Percentiles rank a stretch among this genome's conserved stretches.
Evolutionary conservation across 441 rosid species (phyloP).

Genomic region (Lepidium campestre): DNA sequence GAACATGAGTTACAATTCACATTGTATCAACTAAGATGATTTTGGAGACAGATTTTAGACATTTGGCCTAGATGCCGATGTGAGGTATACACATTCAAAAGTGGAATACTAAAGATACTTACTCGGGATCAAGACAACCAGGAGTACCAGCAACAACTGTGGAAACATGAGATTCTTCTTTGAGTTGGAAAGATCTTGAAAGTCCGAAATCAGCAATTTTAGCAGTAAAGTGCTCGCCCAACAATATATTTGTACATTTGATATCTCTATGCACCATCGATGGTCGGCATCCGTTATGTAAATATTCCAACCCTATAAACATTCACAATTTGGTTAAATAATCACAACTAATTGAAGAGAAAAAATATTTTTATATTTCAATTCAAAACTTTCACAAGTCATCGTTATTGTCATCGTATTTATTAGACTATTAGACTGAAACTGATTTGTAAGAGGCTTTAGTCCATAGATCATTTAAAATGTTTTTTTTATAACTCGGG

Average conservation of each 20-base stretch:
- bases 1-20: not conserved
- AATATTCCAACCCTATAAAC: slow-evolving; percentile 26
- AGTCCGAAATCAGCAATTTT: not conserved
- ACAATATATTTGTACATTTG: not conserved
- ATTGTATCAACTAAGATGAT: not conserved
- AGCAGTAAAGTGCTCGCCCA: not conserved
- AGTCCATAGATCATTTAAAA: too few species aligned
- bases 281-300: slow-evolving; percentile 15
- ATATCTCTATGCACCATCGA: not conserved
- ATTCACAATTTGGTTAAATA: too few species aligned
- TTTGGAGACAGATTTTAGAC: too few species aligned
- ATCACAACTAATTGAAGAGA: too few species aligned
- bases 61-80: too few species aligned
- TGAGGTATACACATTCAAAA: too few species aligned
- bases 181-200: not conserved
- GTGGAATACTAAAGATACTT: not conserved
- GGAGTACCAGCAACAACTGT: not conserved
- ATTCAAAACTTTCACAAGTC: too few species aligned
- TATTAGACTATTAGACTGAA: too few species aligned
- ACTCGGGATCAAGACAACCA: not conserved
- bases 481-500: too few species aligned
- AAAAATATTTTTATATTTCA: too few species aligned
- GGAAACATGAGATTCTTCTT: not conserved
- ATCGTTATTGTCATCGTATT: not conserved
- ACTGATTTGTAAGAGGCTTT: too few species aligned